Evolutionary conservation across 2,329 filamentous ascomycete genomes (phyloP), one percentile per base, ranked within the genome.

Genomic region (Catunica adiposa): DNA sequence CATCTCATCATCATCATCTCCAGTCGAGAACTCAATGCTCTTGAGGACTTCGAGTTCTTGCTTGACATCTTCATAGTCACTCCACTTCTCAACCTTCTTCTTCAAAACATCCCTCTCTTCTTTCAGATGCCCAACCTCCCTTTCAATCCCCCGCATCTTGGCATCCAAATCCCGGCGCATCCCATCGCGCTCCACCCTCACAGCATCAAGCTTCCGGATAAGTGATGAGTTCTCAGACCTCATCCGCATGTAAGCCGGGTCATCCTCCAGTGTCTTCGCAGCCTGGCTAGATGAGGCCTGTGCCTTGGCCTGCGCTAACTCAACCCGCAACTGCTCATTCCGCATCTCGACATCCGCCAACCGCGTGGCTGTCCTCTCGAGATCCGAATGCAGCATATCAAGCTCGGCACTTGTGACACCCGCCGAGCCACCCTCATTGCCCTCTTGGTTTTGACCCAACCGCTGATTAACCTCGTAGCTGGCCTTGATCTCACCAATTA

Each of bases 391-490:
- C 56, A 95, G 83, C 73, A 98, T 90, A 62, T 97, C 92, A 58
- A 98, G 75, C 68, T 98, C 92, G 11, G 90, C 92, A 63, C 81
- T 87, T 3, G 86, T 85, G 53, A 92, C 85, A 31, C 76, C 79
- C 25, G 77, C 75, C 26, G 73, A 73, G 17, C 64, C 69, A 22
- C 76, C 76, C 26, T 73, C 70, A 25, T 78, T 77, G 20, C 84
- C 80, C 8, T 71, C 71, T 54, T 79, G 78, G 34, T 84, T 83
- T 61, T 82, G 83, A 53, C 83, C 89, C 53, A 98, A 73, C 53
- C 92, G 79, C 67, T 97, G 89, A 48, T 87, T 92, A 55, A 98
- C 92, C 68, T 98, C 92, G 65, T 96, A 96, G 70, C 83, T 96
- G 25, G 92, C 92, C 70, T 96, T 97, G 65, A 97, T 81, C 67